These are phyloP conservation scores for Scheffersomyces insectosa DNA, from an alignment of 1,139 yeast genomes.

Conservation along the genomic window DNA sequence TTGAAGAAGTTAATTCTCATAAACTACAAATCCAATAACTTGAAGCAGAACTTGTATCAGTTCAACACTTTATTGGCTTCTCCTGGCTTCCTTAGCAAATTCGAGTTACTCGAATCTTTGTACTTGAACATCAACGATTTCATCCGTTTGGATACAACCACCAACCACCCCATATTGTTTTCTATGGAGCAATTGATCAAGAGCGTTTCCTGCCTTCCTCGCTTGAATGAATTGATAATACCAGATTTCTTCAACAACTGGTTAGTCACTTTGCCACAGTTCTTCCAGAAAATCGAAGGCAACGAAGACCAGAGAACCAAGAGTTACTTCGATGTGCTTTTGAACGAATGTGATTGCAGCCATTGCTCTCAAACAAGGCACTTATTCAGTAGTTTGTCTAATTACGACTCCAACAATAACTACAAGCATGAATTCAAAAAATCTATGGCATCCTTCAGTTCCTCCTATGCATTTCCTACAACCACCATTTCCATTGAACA, in stretches of 20 bases:
- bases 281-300: conserved; percentile 5
- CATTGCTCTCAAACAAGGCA: conserved; percentile 17
- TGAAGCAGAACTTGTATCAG: conserved; percentile 20
- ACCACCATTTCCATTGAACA: conserved; percentile 6
- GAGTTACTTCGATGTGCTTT: conserved; percentile 15
- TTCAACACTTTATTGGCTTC: conserved; percentile 17
- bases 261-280: conserved; percentile 16
- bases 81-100: conserved; percentile 11
- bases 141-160: conserved; percentile 12
- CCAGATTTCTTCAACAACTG: conserved; percentile 30
- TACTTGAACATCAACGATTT: conserved; percentile 25
- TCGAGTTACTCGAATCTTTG: conserved; percentile 15
- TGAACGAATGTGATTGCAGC: conserved; percentile 22
- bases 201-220: conserved; percentile 9
- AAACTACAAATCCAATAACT: conserved; percentile 24
- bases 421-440: conserved; percentile 19
- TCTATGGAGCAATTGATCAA: conserved; percentile 10
- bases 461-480: conserved; percentile 4
- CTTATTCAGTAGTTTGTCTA: conserved; percentile 16
- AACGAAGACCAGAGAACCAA: conserved; percentile 3
- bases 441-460: conserved; percentile 2
- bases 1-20: conserved; percentile 21
- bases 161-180: conserved; percentile 8
- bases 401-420: conserved; percentile 17
- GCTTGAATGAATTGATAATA: conserved; percentile 16